Conservation (phyloP, 306 rosid genomes). For the Cicer chorassanicum region DNA sequence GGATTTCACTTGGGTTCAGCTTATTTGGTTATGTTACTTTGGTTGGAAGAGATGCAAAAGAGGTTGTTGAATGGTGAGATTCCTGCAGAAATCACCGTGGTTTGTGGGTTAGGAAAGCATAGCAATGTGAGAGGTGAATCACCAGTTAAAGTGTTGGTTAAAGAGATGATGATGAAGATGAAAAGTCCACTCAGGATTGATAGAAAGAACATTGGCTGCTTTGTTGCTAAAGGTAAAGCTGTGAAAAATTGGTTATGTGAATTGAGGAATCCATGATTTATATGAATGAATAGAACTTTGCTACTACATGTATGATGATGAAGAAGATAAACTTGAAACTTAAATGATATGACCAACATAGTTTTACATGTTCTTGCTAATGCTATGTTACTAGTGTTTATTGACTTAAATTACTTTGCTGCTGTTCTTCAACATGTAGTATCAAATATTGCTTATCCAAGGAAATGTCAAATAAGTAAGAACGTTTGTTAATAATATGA, state of each 20-base stretch:
- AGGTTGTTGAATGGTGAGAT: conserved; percentile 47
- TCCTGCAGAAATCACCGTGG: conserved; percentile 59
- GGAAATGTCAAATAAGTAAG: not conserved
- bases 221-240: conserved; percentile 73
- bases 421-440: not conserved
- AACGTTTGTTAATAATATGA: not conserved
- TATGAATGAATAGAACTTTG: not conserved
- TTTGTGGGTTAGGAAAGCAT: conserved; percentile 82
- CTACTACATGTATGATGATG: not conserved
- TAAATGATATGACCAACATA: not conserved
- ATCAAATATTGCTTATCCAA: not conserved
- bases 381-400: not conserved
- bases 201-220: conserved; percentile 75
- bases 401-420: not conserved
- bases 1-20: conserved; percentile 76
- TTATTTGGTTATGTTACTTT: conserved; percentile 67
- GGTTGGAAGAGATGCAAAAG: conserved; percentile 68
- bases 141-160: conserved; percentile 64
- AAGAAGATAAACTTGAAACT: not conserved
- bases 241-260: conserved; percentile 66
- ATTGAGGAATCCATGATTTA: conserved; percentile 27
- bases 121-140: conserved; percentile 77
- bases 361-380: not conserved
- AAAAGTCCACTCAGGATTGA: conserved; percentile 68
- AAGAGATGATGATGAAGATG: conserved; percentile 66